These are phyloP conservation scores for Dentipellis sp. DNA, from an alignment of 768 basidiomycete species.

Conservation along the genomic window DNA sequence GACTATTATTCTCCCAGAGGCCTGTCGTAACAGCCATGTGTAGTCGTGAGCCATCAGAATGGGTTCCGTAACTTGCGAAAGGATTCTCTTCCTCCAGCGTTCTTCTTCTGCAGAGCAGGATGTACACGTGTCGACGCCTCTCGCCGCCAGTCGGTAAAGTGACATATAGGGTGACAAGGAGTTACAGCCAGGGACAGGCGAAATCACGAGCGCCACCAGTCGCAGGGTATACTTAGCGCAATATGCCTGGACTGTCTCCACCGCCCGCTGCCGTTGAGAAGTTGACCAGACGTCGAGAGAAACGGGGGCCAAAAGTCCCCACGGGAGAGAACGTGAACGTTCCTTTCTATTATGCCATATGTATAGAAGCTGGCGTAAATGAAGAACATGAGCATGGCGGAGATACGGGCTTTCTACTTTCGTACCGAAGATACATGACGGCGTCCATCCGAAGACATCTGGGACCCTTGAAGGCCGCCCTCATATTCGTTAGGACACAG, in stretches of 20 bases:
- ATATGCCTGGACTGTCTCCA: constrained; percentile 23
- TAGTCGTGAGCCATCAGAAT: constrained; percentile 21
- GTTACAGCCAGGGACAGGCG: constrained; percentile 7
- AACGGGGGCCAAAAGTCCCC: constrained; percentile 25
- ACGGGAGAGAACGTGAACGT: constrained; percentile 17
- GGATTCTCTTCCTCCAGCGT: constrained; percentile 14
- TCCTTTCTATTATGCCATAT: constrained; percentile 25
- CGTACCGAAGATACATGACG: constrained; percentile 20
- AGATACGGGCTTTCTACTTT: no score
- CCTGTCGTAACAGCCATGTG: constrained; percentile 17
- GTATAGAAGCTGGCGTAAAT: constrained; percentile 20
- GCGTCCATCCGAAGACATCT: no score
- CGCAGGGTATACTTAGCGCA: constrained; percentile 20
- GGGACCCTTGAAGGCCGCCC: not conserved
- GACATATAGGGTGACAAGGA: constrained; percentile 1
- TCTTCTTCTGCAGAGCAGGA: constrained; percentile 2
- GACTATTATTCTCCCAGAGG: constrained; percentile 23
- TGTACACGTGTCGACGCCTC: not conserved
- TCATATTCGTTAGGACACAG: constrained; percentile 17
- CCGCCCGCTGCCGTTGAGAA: constrained; percentile 20
- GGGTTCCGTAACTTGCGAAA: constrained; percentile 19
- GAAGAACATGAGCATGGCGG: no score
- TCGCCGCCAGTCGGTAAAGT: not conserved
- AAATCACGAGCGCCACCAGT: constrained; percentile 21
- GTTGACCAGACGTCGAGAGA: constrained; percentile 20